Percentiles rank a stretch among this genome's conserved stretches.
Evolutionary conservation across 2,329 filamentous ascomycete genomes (phyloP).

Genomic region (Cordyceps pruinosa): DNA sequence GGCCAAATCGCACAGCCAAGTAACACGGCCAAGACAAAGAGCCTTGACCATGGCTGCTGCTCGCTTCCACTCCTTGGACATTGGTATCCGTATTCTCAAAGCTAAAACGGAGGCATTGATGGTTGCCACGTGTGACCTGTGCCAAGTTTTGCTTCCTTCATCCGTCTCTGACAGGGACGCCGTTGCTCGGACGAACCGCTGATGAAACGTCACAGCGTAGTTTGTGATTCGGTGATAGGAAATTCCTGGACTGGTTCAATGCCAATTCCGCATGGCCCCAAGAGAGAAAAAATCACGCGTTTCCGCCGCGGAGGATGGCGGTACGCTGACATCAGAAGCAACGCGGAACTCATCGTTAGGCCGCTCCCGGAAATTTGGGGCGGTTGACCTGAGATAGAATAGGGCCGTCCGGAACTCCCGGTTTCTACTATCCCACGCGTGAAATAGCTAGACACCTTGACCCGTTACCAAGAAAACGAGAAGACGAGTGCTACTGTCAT

Average conservation of each 20-base stretch:
- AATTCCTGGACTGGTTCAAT: background rate
- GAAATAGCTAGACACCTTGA: background rate
- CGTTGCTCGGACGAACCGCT: background rate
- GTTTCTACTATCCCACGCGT: background rate
- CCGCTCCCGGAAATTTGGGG: background rate
- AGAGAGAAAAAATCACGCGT: background rate
- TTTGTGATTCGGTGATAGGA: background rate
- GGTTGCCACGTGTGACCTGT: background rate
- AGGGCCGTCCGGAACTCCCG: background rate
- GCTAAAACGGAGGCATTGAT: background rate
- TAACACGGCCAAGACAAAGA: background rate
- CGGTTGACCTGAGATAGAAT: no score
- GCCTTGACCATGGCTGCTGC: background rate
- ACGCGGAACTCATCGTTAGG: background rate
- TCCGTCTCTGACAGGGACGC: background rate
- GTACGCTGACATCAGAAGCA: background rate
- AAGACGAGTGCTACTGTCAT: background rate
- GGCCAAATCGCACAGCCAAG: background rate
- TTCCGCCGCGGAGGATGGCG: background rate
- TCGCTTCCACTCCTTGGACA: background rate
- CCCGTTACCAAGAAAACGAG: background rate
- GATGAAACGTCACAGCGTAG: conserved; percentile 3
- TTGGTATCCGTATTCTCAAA: background rate
- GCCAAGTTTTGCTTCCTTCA: background rate
- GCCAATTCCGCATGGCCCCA: background rate